phyloP scores from a whole-genome alignment of 176 grass and related monocot species.

The Pontederia paniculata region DNA sequence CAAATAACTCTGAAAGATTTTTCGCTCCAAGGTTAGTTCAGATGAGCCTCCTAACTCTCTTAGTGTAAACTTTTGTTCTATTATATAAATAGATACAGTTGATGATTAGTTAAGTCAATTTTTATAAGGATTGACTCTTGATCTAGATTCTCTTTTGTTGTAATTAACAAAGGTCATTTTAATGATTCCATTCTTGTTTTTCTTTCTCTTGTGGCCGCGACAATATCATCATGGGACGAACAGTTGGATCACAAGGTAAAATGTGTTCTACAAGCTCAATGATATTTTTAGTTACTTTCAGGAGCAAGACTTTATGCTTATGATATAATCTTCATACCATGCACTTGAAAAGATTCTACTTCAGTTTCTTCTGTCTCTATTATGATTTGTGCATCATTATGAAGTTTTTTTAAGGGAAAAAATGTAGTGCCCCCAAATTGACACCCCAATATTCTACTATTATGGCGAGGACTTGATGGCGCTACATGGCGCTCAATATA shows the following conservation, averaged over 20 bases:
- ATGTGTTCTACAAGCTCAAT: slow-evolving; percentile 4
- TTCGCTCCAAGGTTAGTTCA: slow-evolving; percentile 83
- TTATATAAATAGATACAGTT: no score
- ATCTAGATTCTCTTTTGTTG: slow-evolving; percentile 5
- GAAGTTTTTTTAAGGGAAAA: no score
- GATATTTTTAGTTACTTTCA: not conserved
- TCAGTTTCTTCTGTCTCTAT: no score
- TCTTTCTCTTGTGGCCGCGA: slow-evolving; percentile 20
- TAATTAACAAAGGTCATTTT: slow-evolving; percentile 23
- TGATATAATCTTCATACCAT: not conserved
- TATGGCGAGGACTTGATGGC: no score
- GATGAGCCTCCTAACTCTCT: slow-evolving; percentile 1
- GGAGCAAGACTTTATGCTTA: slow-evolving; percentile 3
- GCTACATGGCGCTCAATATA: no score
- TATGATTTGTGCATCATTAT: no score
- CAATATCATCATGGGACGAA: slow-evolving; percentile 16
- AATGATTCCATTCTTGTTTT: slow-evolving; percentile 14
- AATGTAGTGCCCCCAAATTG: no score
- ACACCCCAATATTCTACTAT: no score
- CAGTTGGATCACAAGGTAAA: slow-evolving; percentile 98
- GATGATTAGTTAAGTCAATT: slow-evolving; percentile 1
- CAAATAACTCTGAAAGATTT: slow-evolving; percentile 93
- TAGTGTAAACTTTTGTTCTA: no score
- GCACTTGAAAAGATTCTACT: not conserved
- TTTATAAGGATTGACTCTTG: not conserved